Conservation (phyloP, 495 filamentous ascomycete genomes). For the Evernia prunastri region DNA sequence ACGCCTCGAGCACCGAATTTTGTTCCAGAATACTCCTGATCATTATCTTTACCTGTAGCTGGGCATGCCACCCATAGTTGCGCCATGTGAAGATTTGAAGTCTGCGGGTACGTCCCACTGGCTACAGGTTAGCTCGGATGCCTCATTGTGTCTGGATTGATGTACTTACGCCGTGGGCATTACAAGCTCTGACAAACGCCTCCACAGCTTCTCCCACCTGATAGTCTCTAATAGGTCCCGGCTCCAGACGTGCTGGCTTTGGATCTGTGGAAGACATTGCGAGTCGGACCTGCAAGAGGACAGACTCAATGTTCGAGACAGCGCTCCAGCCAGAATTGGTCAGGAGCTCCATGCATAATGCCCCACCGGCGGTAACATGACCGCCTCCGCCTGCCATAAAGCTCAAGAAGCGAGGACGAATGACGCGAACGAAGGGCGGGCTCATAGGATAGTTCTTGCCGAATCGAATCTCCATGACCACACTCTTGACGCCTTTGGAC, state of each 20-base stretch:
- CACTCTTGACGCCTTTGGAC: conserved; percentile 47
- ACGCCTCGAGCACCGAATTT: neutral
- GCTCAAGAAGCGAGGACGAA: conserved; percentile 71
- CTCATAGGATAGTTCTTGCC: conserved; percentile 63
- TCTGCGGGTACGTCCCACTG: conserved; percentile 47
- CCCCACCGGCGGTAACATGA: conserved; percentile 81
- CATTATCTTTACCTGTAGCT: neutral
- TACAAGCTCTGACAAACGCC: conserved; percentile 63
- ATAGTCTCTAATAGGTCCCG: conserved; percentile 46
- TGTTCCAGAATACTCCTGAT: neutral
- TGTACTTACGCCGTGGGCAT: conserved; percentile 47
- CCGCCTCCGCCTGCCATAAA: conserved; percentile 73
- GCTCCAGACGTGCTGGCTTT: conserved; percentile 60
- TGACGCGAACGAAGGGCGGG: conserved; percentile 80
- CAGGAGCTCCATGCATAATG: conserved; percentile 87
- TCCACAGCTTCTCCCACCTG: conserved; percentile 61
- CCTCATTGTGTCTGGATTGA: neutral
- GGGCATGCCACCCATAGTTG: neutral
- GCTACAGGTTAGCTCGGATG: neutral
- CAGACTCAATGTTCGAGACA: conserved; percentile 64
- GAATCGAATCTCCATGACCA: conserved; percentile 80
- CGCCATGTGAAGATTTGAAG: conserved; percentile 23
- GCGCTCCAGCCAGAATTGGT: conserved; percentile 80
- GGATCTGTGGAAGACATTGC: conserved; percentile 65
- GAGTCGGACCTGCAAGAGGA: conserved; percentile 76